Evolutionary conservation across 2,329 filamentous ascomycete genomes (phyloP).

Genomic region (Microcyclospora tardicrescens): DNA sequence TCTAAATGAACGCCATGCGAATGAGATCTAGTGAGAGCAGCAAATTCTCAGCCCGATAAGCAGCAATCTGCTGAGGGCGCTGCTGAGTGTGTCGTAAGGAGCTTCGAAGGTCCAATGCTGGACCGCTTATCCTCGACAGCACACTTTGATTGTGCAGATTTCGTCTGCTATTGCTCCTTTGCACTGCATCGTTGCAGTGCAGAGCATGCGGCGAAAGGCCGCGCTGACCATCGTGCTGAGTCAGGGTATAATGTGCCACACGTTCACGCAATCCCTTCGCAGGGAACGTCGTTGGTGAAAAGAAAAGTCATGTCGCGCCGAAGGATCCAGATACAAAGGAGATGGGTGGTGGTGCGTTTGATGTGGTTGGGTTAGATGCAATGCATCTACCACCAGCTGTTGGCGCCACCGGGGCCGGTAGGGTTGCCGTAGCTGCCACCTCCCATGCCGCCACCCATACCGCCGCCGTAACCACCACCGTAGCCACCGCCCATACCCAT

Average conservation of each 20-base stretch:
- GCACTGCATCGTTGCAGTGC: constrained; percentile 6
- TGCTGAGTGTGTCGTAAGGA: too few relatives aligned
- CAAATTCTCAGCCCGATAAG: too few relatives aligned
- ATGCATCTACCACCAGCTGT: constrained; percentile 50
- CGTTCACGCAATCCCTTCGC: constrained; percentile 6
- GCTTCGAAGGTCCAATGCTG: too few relatives aligned
- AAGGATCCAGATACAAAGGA: constrained; percentile 7
- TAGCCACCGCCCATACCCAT: constrained; percentile 33
- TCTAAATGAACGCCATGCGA: too few relatives aligned
- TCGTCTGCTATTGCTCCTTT: not conserved
- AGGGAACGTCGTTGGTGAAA: constrained; percentile 8
- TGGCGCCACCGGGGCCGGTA: constrained; percentile 38
- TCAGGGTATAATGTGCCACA: constrained; percentile 18
- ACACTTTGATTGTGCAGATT: too few relatives aligned
- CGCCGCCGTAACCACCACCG: constrained; percentile 31
- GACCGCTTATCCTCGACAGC: too few relatives aligned
- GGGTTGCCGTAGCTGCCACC: constrained; percentile 44
- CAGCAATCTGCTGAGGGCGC: too few relatives aligned
- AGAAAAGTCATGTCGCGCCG: constrained; percentile 17
- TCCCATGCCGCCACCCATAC: constrained; percentile 23
- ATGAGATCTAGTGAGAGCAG: too few relatives aligned
- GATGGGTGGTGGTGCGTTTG: constrained; percentile 2
- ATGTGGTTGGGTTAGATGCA: constrained; percentile 1
- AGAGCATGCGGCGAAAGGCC: constrained; percentile 24
- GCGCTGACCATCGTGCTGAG: constrained; percentile 39